Evolutionary conservation across 306 rosid species (phyloP).

Genomic region (Pyrus communis): DNA sequence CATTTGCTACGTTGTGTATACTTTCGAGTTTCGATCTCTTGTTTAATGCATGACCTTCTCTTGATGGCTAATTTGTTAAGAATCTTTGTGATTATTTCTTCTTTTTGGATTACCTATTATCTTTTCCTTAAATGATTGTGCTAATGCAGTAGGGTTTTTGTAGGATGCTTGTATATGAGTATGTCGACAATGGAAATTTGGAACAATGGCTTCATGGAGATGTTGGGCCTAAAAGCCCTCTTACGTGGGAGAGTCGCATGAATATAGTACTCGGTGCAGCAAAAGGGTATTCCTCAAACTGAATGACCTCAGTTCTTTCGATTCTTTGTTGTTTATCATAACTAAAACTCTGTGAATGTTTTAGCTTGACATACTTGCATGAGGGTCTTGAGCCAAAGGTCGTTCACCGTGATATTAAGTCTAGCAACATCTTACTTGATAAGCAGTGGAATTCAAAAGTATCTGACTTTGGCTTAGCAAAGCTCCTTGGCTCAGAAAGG

Average conservation of each 20-base stretch:
- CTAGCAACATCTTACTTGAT: slow-evolving; percentile 59
- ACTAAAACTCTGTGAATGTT: neutral
- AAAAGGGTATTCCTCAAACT: slow-evolving; percentile 35
- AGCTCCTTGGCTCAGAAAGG: slow-evolving; percentile 54
- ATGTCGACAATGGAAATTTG: slow-evolving; percentile 53
- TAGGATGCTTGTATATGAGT: slow-evolving; percentile 63
- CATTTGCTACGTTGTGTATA: neutral
- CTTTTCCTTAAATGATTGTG: neutral
- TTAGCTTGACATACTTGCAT: slow-evolving; percentile 50
- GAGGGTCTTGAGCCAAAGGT: slow-evolving; percentile 67
- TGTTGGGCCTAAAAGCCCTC: slow-evolving; percentile 47
- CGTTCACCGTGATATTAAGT: slow-evolving; percentile 61
- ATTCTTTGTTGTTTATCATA: neutral
- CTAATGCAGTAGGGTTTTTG: neutral
- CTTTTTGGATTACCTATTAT: too few species aligned
- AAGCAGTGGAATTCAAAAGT: slow-evolving; percentile 57
- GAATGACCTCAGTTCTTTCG: neutral
- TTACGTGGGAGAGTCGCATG: slow-evolving; percentile 54
- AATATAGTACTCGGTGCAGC: slow-evolving; percentile 51
- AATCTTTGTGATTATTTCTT: neutral
- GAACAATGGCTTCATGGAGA: slow-evolving; percentile 68
- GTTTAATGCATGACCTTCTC: neutral
- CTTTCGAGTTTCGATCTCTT: neutral
- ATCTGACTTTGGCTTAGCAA: slow-evolving; percentile 60
- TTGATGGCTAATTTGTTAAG: neutral